Evolutionary conservation across 179 eudicot genomes (phyloP).

Genomic region (Pouteria campechiana): DNA sequence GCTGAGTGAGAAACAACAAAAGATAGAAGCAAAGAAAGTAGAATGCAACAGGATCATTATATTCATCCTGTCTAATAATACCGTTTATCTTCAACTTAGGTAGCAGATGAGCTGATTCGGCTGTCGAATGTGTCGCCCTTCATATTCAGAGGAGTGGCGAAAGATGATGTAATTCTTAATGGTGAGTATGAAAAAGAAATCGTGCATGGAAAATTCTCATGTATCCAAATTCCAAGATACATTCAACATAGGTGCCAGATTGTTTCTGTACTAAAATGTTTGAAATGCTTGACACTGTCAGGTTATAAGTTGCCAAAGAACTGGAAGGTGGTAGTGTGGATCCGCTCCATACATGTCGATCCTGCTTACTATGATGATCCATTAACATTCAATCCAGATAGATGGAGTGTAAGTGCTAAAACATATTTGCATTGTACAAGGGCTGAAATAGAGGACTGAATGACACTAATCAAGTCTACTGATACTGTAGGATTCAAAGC

Average conservation of each 20-base stretch:
- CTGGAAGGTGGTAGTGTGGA: constrained; percentile 45
- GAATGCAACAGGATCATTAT: neutral
- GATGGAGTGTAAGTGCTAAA: constrained; percentile 43
- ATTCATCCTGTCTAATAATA: neutral
- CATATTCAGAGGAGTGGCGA: constrained; percentile 33
- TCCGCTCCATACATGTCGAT: constrained; percentile 36
- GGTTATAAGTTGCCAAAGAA: constrained; percentile 46
- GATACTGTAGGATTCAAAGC: constrained; percentile 37
- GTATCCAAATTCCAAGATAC: neutral
- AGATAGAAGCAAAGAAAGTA: neutral
- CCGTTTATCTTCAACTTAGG: constrained; percentile 5
- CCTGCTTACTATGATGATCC: constrained; percentile 20
- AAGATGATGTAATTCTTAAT: constrained; percentile 22
- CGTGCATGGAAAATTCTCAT: neutral
- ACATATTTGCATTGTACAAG: neutral
- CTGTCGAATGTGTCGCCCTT: constrained; percentile 31
- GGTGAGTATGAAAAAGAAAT: constrained; percentile 11
- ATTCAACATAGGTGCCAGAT: neutral
- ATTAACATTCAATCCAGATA: constrained; percentile 31
- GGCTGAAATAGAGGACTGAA: neutral
- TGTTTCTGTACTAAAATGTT: neutral
- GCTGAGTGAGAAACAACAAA: too few species aligned
- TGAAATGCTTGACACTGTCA: neutral
- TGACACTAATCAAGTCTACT: neutral
- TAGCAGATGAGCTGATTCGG: constrained; percentile 41